Percentiles rank a stretch among this genome's conserved stretches.
Conservation (phyloP, 2,329 filamentous ascomycete species). For the Gaeumannomyces tritici region DNA sequence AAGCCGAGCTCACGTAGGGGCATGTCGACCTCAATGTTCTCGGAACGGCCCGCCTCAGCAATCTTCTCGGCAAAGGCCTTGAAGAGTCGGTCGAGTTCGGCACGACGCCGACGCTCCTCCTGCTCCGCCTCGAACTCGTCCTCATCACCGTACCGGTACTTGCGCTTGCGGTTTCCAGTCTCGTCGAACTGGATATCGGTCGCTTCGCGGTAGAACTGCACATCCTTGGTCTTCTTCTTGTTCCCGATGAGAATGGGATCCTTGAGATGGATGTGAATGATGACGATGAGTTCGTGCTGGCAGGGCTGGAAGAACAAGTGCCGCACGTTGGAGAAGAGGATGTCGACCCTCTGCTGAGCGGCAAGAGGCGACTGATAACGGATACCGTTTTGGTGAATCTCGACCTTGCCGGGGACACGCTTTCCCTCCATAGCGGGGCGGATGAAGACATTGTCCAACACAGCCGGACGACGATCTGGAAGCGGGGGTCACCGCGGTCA, state of each 20-base stretch:
- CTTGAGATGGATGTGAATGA: slow-evolving; percentile 96
- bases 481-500: slow-evolving; percentile 22
- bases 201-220: slow-evolving; percentile 96
- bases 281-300: slow-evolving; percentile 90
- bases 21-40: slow-evolving; percentile 89
- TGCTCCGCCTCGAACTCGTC: slow-evolving; percentile 98
- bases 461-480: slow-evolving; percentile 77
- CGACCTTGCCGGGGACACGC: slow-evolving; percentile 87
- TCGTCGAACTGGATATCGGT: slow-evolving; percentile 99
- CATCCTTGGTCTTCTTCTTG: slow-evolving; percentile 95
- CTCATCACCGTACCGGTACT: slow-evolving; percentile 95
- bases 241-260: slow-evolving; percentile 97
- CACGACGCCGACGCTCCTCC: slow-evolving; percentile 82
- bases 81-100: slow-evolving; percentile 92
- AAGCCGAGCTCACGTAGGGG: slow-evolving; percentile 95
- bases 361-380: slow-evolving; percentile 79
- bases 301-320: slow-evolving; percentile 98
- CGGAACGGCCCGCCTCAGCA: slow-evolving; percentile 84
- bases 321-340: slow-evolving; percentile 96
- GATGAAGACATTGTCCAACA: slow-evolving; percentile 90
- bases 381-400: slow-evolving; percentile 98
- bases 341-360: slow-evolving; percentile 76
- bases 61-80: slow-evolving; percentile 97
- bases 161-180: slow-evolving; percentile 94
- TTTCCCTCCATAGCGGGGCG: slow-evolving; percentile 94